Evolutionary conservation across 257 asterid species (phyloP), one percentile per base, ranked within the genome.

Genomic region (Fraxinus cuspidata): DNA sequence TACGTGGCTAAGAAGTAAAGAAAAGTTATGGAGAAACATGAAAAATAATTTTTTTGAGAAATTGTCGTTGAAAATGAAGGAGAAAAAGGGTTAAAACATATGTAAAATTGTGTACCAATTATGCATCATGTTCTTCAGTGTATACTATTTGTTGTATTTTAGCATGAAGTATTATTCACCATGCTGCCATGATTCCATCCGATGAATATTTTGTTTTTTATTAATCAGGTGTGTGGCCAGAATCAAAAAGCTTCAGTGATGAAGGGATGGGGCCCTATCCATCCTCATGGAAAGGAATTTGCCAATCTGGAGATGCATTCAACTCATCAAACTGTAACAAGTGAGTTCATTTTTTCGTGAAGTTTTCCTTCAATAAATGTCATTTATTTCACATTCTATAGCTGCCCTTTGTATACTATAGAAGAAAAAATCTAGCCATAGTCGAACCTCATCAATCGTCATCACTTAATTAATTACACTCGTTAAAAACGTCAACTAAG

Each of bases 191-290:
- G n/a, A 47, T 16, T 58, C 29, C 27, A 58, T n/a, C 16, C 7
- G 66, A 58, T 7, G 27, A 23, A 58, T n/a, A 58, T 58, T 58
- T 27, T 12, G 31, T 25, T 60, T 38, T 27, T 60, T 27, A 12
- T 27, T 25, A 32, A 44, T 79, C 84, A 94, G 98, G 99, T 31
- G 83, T 91, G 74, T 94, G 99, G 99, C 98, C 99, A 44, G 99
- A 94, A 83, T 94, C 96, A 0, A 73, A 87, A 81, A 92, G 97
- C 88, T 92, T 92, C 71, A 74, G 77, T 0, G 99, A 93, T 34
- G 79, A 78, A 82, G 93, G 88, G 40, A 77, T 92, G 90, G 96
- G 89, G 7, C 87, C 94, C 1, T 42, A 91, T 40, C 99, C 99
- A 5, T 60, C 83, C 75, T 80, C 86, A 29, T 95, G 99, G 99